phyloP scores from a whole-genome alignment of 331 rosid species.

The Pyrus hybrid region DNA sequence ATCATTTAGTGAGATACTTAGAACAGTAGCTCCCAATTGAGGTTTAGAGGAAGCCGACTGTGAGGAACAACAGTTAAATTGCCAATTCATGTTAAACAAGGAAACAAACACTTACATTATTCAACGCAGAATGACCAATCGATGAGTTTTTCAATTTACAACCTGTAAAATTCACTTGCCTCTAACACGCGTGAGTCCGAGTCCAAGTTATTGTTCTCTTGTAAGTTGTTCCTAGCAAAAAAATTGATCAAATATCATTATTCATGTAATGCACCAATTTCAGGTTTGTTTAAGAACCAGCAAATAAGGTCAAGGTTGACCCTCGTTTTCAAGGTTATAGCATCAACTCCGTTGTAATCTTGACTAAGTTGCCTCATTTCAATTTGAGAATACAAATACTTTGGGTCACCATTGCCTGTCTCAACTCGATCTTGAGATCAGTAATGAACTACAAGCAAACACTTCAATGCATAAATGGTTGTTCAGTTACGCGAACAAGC shows the following conservation, averaged over 20 bases:
- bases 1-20: background rate
- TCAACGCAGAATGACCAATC: background rate
- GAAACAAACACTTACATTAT: background rate
- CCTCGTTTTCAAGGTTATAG: no score
- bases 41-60: conserved; percentile 21
- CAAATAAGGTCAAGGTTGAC: no score
- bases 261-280: background rate
- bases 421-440: no score
- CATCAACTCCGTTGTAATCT: no score
- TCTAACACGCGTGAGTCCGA: conserved; percentile 20
- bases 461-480: no score
- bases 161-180: conserved; percentile 8
- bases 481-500: no score
- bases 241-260: background rate
- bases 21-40: background rate
- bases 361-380: background rate
- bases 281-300: no score
- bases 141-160: background rate
- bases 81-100: background rate
- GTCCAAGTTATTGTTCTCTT: conserved; percentile 11
- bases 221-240: background rate
- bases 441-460: no score
- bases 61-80: conserved; percentile 12
- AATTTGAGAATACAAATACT: background rate
- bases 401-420: no score